Evolutionary conservation across 164 flowering plant species (phyloP).

Genomic region (Hamamelis virginiana): DNA sequence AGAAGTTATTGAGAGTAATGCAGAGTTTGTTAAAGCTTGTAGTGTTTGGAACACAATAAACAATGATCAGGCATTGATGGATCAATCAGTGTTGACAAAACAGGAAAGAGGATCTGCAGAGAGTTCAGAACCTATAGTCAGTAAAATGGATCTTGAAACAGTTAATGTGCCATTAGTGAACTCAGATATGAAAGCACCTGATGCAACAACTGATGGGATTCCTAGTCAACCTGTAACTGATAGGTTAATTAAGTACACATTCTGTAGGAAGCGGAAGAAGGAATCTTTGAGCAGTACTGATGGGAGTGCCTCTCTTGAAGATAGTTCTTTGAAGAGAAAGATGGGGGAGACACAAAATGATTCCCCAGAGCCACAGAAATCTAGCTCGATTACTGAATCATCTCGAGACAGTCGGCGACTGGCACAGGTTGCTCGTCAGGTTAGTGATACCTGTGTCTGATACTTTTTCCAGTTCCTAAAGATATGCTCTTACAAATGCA

Average conservation of each 20-base stretch:
- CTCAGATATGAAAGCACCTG: slow-evolving; percentile 27
- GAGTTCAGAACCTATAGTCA: slow-evolving; percentile 19
- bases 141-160: slow-evolving; percentile 22
- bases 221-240: slow-evolving; percentile 32
- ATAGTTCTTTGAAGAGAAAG: slow-evolving; percentile 25
- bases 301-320: slow-evolving; percentile 35
- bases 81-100: slow-evolving; percentile 23
- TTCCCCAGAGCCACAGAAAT: slow-evolving; percentile 30
- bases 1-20: slow-evolving; percentile 14
- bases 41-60: slow-evolving; percentile 12
- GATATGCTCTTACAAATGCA: too few species aligned
- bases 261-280: slow-evolving; percentile 83
- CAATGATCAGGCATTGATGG: slow-evolving; percentile 19
- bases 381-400: slow-evolving; percentile 46
- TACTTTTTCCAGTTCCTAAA: too few species aligned
- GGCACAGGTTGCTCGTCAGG: slow-evolving; percentile 91
- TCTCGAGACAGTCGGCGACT: slow-evolving; percentile 60
- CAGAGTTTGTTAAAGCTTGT: slow-evolving; percentile 14
- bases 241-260: slow-evolving; percentile 66
- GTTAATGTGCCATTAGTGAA: slow-evolving; percentile 16
- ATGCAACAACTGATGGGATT: slow-evolving; percentile 15
- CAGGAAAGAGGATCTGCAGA: slow-evolving; percentile 34
- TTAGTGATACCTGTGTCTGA: too few species aligned
- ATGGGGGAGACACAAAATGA: slow-evolving; percentile 32
- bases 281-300: slow-evolving; percentile 40